Evolutionary conservation across 805 yeast genomes (phyloP).

Genomic region (Kazachstania psychrophila): DNA sequence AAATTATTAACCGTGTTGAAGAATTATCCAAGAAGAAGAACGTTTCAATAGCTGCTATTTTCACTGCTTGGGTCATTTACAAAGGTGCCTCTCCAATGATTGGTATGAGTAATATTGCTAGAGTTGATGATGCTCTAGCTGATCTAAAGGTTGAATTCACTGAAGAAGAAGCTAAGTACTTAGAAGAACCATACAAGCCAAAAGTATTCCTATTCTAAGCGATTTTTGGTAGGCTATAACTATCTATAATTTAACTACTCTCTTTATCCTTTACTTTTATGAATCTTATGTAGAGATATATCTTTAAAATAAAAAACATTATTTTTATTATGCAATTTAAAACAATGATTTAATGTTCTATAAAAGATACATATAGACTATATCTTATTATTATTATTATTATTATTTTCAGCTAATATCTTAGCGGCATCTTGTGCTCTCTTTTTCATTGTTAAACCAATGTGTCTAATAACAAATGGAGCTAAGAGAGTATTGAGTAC

Average conservation of each 20-base stretch:
- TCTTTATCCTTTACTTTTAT: no score
- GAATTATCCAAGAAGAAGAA: slow-evolving; percentile 38
- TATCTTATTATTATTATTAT: no score
- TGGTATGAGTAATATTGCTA: slow-evolving; percentile 38
- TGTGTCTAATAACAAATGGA: slow-evolving; percentile 39
- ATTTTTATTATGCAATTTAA: no score
- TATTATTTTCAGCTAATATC: no score
- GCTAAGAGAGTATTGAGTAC: slow-evolving; percentile 38
- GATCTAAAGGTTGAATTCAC: slow-evolving; percentile 35
- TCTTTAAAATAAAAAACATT: no score
- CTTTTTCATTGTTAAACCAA: slow-evolving; percentile 32
- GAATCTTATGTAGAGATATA: no score
- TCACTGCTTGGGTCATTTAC: slow-evolving; percentile 43
- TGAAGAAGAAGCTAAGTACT: slow-evolving; percentile 10
- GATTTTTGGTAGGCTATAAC: no score
- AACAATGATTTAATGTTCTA: no score
- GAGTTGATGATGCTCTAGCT: slow-evolving; percentile 43
- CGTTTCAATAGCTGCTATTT: slow-evolving; percentile 45
- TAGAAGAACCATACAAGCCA: slow-evolving; percentile 28
- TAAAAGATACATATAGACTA: no score
- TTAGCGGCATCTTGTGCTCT: no score
- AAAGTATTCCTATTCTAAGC: slow-evolving; percentile 20
- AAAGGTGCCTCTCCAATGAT: slow-evolving; percentile 48
- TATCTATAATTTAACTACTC: no score
- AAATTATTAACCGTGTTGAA: slow-evolving; percentile 44